A percentile compares a stretch with the other conserved stretches of the same genome.
Evolutionary conservation across 169 alveolate genomes (phyloP).

Genomic region (Eimeria brunetti): DNA sequence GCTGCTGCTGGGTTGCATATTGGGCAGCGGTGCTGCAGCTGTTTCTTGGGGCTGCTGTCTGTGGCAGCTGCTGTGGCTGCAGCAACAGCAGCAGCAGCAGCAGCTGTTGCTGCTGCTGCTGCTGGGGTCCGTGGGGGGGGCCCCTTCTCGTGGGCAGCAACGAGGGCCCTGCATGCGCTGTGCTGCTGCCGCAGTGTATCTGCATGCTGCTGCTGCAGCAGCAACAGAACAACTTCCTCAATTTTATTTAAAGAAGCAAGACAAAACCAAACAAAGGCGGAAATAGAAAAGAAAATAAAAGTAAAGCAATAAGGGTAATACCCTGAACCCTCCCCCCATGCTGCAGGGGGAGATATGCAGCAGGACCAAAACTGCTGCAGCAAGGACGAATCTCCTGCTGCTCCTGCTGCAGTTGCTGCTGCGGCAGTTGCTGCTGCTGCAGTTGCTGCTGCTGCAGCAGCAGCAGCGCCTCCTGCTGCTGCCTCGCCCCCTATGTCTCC

Average conservation of each 20-base stretch:
- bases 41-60: background rate
- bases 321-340: background rate
- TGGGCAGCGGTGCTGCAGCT: background rate
- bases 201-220: background rate
- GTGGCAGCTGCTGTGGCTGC: background rate
- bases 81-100: background rate
- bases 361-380: slow-evolving; percentile 9
- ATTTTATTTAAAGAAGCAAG: background rate
- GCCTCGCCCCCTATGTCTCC: no score
- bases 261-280: background rate
- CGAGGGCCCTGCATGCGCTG: background rate
- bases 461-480: no score
- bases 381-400: background rate
- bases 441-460: background rate
- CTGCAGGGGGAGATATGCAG: slow-evolving; percentile 30
- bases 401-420: background rate
- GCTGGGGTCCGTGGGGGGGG: background rate
- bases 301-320: slow-evolving; percentile 7
- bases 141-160: slow-evolving; percentile 1
- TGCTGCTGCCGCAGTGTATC: background rate
- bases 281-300: background rate
- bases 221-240: background rate
- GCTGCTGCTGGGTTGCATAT: background rate
- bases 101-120: slow-evolving; percentile 27
- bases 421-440: background rate